Conservation (phyloP, 768 basidiomycete genomes). For the Butyriboletus loyo region DNA sequence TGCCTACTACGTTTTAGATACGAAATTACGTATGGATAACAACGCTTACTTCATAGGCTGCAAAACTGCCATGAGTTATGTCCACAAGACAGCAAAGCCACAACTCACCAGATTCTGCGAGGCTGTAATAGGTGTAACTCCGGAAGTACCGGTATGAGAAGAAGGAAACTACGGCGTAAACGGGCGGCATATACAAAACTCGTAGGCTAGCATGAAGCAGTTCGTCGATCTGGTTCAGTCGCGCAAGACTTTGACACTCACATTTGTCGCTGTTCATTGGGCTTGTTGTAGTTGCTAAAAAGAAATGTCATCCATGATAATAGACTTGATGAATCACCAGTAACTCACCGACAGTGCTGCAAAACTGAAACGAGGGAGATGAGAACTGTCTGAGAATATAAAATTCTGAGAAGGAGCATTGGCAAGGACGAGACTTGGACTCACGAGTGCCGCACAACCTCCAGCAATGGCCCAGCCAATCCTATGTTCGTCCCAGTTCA, state of each 20-base stretch:
- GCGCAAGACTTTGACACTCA: conserved; percentile 31
- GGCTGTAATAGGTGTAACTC: conserved; percentile 62
- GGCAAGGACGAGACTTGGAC: conserved; percentile 22
- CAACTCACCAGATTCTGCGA: conserved; percentile 47
- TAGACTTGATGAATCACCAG: not conserved
- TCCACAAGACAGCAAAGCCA: conserved; percentile 16
- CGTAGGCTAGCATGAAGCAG: conserved; percentile 49
- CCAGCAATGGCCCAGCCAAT: conserved; percentile 77
- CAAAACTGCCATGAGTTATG: conserved; percentile 16
- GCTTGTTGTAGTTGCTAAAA: conserved; percentile 67
- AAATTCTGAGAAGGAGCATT: not conserved
- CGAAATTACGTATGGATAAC: conserved; percentile 1
- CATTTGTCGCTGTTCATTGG: conserved; percentile 78
- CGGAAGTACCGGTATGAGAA: conserved; percentile 84
- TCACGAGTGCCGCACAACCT: conserved; percentile 52
- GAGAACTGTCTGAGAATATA: conserved; percentile 48
- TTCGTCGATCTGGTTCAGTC: not conserved
- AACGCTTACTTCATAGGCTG: conserved; percentile 64
- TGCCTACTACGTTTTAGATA: conserved; percentile 45
- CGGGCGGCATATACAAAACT: conserved; percentile 79
- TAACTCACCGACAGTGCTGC: conserved; percentile 60
- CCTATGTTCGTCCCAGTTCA: conserved; percentile 60
- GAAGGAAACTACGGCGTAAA: conserved; percentile 82
- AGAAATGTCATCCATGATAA: not conserved
- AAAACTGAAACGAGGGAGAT: conserved; percentile 55